Base-by-base conservation (phyloP, 2,329 filamentous ascomycete species). In the Chrysoporthe deuterocubensis region DNA sequence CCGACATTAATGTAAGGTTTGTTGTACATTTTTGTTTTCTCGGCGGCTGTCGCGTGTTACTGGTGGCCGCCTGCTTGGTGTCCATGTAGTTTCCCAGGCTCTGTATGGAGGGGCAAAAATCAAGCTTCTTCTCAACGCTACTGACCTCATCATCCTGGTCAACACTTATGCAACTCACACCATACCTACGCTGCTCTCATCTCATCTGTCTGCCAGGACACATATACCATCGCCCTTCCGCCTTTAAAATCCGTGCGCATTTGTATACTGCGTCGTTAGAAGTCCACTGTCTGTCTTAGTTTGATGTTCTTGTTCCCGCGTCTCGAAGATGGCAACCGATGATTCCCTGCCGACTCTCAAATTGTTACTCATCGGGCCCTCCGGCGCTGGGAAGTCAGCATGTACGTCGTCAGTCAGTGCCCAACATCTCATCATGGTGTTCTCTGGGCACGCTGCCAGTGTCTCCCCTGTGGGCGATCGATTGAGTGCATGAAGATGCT, bases 381-480 rank as follows among this genome's bases (percentile, higher is more conserved):
- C 84, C 34, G 84, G 84, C 67, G 84, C 82, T 21, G 85, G 85
- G 52, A 87, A 87, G 76, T 85, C 84, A 52, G 84, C 84, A 64
- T 77, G 84, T 85, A 78, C 74, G 83, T 78, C 18, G 34, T 13
- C 21, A 13, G 13, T 40, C 50, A 66, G 26, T 26, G 26, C 26
- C 50, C 56, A 40, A 40, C 37, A 40, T 9, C 37, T 40, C 37
- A 50, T 50, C 46, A 13, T 50, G 14, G 14, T 50, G 14, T 13
- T 50, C 7, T 13, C 4, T 50, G 14, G 34, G 32, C 11, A 4
- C 16, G 18, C 54, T 52, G 46, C 48, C 21, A 2, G 4, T n/a
- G 16, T 48, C 26, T 9, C 14, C 21, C 4, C 21, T 52, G 11
- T 6, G 18, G 1, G 2, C 48, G 26, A 2, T 52, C 4, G 21